Evolutionary conservation across 179 eudicot species (phyloP).

Genomic region (Nepenthes alata): DNA sequence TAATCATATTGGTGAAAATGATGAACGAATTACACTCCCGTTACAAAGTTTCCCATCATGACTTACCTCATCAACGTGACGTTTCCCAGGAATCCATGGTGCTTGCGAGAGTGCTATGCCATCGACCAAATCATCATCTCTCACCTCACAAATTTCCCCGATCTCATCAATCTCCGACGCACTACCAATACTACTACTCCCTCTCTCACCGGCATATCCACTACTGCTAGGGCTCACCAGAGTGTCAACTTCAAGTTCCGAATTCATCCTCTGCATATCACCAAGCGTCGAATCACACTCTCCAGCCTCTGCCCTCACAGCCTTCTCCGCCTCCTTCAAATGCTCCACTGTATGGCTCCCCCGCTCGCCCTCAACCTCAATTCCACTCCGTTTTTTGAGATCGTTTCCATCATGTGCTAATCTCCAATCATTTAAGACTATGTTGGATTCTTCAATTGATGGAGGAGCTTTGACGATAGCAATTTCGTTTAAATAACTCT

Average conservation of each 20-base stretch:
- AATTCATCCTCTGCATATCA: slow-evolving; percentile 26
- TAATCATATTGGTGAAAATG: too few relatives aligned
- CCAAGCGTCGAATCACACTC: slow-evolving; percentile 13
- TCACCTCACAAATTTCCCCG: slow-evolving; percentile 21
- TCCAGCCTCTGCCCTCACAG: slow-evolving; percentile 9
- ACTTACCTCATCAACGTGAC: slow-evolving; percentile 67
- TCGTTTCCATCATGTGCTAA: too few relatives aligned
- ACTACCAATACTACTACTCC: slow-evolving; percentile 35
- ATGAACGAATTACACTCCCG: too few relatives aligned
- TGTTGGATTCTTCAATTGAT: too few relatives aligned
- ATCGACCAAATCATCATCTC: slow-evolving; percentile 16
- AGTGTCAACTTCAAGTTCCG: slow-evolving; percentile 39
- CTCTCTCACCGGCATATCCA: slow-evolving; percentile 84
- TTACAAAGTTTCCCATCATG: too few relatives aligned
- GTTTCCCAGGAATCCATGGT: slow-evolving; percentile 59
- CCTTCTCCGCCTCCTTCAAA: slow-evolving; percentile 1
- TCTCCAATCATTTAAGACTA: too few relatives aligned
- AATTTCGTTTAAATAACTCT: slow-evolving; percentile 4
- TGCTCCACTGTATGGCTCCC: background rate
- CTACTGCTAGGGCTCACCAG: slow-evolving; percentile 64
- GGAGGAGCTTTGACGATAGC: too few relatives aligned
- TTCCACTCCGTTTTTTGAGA: background rate
- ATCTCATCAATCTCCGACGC: slow-evolving; percentile 39
- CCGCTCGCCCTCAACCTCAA: slow-evolving; percentile 10
- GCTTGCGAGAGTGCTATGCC: slow-evolving; percentile 16